These are phyloP conservation scores for Aureobasidium sp. DNA, from an alignment of 2,329 filamentous ascomycete species.

Conservation along the genomic window DNA sequence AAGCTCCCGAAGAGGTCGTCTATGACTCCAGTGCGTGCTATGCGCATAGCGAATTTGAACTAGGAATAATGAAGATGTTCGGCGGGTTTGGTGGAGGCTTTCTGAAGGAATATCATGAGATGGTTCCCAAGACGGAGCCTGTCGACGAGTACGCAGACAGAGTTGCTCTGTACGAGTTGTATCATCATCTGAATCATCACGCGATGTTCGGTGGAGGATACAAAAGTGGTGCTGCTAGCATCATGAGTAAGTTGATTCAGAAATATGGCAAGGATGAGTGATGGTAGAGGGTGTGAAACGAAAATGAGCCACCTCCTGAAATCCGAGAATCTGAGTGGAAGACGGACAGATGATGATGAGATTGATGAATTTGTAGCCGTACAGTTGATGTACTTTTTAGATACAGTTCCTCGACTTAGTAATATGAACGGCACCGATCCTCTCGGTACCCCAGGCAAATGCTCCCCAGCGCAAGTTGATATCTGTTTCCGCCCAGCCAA, in stretches of 20 bases:
- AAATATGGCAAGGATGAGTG: conserved; percentile 51
- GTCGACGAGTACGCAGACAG: conserved; percentile 78
- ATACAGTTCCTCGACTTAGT: not conserved
- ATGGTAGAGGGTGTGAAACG: not conserved
- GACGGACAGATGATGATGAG: not conserved
- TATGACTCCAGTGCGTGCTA: conserved; percentile 78
- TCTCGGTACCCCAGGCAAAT: conserved; percentile 11
- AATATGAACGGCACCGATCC: not conserved
- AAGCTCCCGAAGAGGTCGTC: conserved; percentile 60
- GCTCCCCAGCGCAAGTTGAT: conserved; percentile 13
- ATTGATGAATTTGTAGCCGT: not conserved
- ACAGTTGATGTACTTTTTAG: conserved; percentile 13
- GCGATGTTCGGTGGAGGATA: conserved; percentile 78
- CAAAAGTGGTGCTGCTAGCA: conserved; percentile 62
- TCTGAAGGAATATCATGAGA: conserved; percentile 64
- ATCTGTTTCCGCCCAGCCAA: conserved; percentile 3
- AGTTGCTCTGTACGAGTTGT: conserved; percentile 69
- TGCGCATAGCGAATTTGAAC: conserved; percentile 79
- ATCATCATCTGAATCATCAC: conserved; percentile 86
- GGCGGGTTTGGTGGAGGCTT: conserved; percentile 70
- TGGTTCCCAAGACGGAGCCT: conserved; percentile 74
- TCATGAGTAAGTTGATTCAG: conserved; percentile 63
- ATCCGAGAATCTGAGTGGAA: not conserved
- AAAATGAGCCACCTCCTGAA: not conserved
- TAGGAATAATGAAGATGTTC: conserved; percentile 96